A percentile compares a stretch with the other conserved stretches of the same genome.
Conservation (phyloP, 2,329 filamentous ascomycete species). For the Diaporthe sp. region DNA sequence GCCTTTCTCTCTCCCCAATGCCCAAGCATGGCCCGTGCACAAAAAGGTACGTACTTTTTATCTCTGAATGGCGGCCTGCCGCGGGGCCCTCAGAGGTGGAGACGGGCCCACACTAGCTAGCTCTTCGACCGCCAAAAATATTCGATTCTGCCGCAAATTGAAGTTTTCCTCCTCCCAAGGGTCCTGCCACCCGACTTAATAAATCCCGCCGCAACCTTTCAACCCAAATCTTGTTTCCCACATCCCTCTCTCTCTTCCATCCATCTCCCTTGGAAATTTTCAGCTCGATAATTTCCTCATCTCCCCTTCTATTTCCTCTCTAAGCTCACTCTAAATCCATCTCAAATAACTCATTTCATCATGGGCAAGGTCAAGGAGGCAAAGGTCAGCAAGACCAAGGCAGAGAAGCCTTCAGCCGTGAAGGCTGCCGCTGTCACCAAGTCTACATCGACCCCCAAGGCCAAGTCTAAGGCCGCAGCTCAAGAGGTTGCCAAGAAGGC, state of each 20-base stretch:
- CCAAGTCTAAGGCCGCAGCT: conserved; percentile 76
- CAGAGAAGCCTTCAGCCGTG: conserved; percentile 65
- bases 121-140: conserved; percentile 16
- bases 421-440: conserved; percentile 79
- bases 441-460: conserved; percentile 73
- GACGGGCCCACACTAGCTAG: conserved; percentile 23
- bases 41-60: conserved; percentile 1
- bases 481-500: conserved; percentile 71
- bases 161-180: conserved; percentile 38
- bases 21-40: conserved; percentile 30
- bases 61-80: conserved; percentile 31
- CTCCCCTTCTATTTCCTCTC: conserved; percentile 41
- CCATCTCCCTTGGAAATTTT: conserved; percentile 33
- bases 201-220: conserved; percentile 26
- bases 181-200: conserved; percentile 38
- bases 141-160: conserved; percentile 23
- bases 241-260: conserved; percentile 32
- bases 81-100: neutral
- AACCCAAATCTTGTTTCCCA: conserved; percentile 21
- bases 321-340: conserved; percentile 4
- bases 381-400: conserved; percentile 65
- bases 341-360: conserved; percentile 50
- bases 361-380: conserved; percentile 78
- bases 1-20: neutral
- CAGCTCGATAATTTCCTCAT: conserved; percentile 41